These are phyloP conservation scores for Bondarzewia mesenterica DNA, from an alignment of 1,284 basidiomycete genomes.

Conservation along the genomic window DNA sequence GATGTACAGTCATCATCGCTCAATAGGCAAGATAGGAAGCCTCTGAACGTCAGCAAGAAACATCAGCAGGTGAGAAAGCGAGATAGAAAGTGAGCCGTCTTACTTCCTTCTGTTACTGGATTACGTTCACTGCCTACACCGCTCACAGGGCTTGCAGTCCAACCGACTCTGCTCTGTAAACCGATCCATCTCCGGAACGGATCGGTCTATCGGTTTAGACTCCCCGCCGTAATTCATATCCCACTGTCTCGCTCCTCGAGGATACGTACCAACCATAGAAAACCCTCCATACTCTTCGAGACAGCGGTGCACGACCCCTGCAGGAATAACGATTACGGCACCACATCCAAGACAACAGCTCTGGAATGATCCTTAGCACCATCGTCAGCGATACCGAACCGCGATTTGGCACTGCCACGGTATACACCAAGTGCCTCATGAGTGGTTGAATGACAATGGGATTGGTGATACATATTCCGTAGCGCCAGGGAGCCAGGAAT, in stretches of 20 bases:
- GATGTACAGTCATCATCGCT: too few relatives aligned
- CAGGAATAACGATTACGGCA: not conserved
- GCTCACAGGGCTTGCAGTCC: too few relatives aligned
- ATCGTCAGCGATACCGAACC: not conserved
- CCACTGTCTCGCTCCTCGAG: not conserved
- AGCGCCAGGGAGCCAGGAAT: not conserved
- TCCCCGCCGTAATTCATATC: conserved; percentile 1
- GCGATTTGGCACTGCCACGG: not conserved
- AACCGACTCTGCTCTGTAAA: too few relatives aligned
- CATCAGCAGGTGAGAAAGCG: too few relatives aligned
- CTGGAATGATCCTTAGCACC: not conserved
- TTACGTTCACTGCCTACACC: too few relatives aligned
- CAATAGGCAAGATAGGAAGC: too few relatives aligned
- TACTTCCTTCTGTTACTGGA: too few relatives aligned
- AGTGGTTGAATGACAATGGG: conserved; percentile 1
- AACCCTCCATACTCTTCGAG: not conserved
- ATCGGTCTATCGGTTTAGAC: not conserved
- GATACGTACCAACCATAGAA: not conserved
- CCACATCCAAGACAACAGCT: not conserved
- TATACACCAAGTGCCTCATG: conserved; percentile 1
- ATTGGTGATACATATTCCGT: not conserved
- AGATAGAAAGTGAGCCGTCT: too few relatives aligned
- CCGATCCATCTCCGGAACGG: not conserved
- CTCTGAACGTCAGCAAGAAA: too few relatives aligned
- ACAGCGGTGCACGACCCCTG: not conserved